A percentile compares a stretch with the other conserved stretches of the same genome.
phyloP scores from a whole-genome alignment of 2,329 filamentous ascomycete species.

The Leptographium procerum region DNA sequence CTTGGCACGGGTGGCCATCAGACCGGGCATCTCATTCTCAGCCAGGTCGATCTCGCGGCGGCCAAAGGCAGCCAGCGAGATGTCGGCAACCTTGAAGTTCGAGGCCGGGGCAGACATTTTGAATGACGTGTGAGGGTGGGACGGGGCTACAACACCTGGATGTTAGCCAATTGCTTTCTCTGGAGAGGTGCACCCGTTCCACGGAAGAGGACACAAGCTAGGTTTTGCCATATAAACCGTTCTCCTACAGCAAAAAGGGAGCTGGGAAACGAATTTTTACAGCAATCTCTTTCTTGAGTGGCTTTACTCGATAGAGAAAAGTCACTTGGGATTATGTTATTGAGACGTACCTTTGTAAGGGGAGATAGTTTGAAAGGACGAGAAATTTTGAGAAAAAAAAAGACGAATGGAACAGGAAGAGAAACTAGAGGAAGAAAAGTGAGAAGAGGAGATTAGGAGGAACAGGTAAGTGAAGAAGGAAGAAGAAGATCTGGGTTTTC shows the following conservation, averaged over 20 bases:
- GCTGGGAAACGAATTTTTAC: no score
- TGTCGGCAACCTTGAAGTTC: slow-evolving; percentile 98
- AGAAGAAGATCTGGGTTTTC: neutral
- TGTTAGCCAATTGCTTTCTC: neutral
- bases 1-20: slow-evolving; percentile 88
- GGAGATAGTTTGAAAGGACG: neutral
- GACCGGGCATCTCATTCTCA: slow-evolving; percentile 93
- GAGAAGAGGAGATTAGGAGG: neutral
- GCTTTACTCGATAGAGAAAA: neutral
- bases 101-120: slow-evolving; percentile 68
- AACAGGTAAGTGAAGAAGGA: neutral
- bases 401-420: slow-evolving; percentile 10
- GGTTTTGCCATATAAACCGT: no score
- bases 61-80: slow-evolving; percentile 94
- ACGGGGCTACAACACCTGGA: neutral
- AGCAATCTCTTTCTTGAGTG: neutral
- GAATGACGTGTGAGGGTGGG: slow-evolving; percentile 7
- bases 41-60: slow-evolving; percentile 98
- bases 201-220: no score
- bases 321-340: neutral
- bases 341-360: neutral
- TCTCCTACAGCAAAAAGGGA: neutral
- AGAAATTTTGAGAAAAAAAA: slow-evolving; percentile 9
- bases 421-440: slow-evolving; percentile 4
- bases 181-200: no score